Percentiles rank a stretch among this genome's conserved stretches.
Evolutionary conservation across 352 stramenopile genomes (phyloP).

Genomic region (Phytophthora meadii): DNA sequence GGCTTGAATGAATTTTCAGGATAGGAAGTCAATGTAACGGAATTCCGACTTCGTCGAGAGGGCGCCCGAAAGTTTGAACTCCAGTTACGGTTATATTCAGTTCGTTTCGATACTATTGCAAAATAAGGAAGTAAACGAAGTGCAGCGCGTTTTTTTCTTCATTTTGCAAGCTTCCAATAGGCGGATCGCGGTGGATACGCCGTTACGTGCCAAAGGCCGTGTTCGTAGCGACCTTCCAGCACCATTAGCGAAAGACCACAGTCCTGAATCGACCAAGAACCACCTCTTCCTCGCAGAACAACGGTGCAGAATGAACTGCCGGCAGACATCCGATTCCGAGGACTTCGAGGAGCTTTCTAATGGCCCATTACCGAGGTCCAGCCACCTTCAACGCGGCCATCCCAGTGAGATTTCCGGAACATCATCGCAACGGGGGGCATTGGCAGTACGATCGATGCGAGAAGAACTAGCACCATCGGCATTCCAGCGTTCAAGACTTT

Average conservation of each 20-base stretch:
- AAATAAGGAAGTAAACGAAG: constrained; percentile 4
- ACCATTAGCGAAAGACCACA: neutral
- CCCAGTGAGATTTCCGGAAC: no score
- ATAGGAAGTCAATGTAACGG: neutral
- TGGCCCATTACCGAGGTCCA: neutral
- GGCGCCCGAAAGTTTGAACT: neutral
- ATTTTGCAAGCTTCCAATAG: no score
- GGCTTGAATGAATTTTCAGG: no score
- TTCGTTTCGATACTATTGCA: constrained; percentile 1
- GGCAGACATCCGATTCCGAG: neutral
- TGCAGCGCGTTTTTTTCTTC: neutral
- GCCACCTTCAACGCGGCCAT: no score
- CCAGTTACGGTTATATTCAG: neutral
- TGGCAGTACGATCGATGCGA: no score
- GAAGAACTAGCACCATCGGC: no score
- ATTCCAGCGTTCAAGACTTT: no score
- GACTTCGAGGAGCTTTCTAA: neutral
- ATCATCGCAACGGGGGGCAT: no score
- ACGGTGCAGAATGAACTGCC: no score
- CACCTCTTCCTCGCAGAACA: neutral
- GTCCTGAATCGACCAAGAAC: neutral
- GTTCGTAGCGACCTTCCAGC: neutral
- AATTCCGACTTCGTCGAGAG: neutral
- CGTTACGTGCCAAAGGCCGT: no score
- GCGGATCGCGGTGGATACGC: no score